Base-by-base conservation (phyloP, 2,329 filamentous ascomycete species). In the Fusarium verticillioides region DNA sequence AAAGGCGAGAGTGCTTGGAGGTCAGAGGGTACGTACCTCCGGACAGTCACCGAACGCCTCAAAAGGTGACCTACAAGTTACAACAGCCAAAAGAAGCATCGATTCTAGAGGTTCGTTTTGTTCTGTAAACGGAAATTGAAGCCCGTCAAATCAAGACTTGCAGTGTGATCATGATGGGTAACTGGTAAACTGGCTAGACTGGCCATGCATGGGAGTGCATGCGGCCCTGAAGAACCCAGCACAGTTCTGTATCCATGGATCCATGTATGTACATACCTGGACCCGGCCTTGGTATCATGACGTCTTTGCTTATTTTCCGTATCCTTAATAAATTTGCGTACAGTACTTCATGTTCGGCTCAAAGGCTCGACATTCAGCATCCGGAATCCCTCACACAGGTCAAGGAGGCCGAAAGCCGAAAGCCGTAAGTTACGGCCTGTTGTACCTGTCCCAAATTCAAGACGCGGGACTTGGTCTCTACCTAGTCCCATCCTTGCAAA, bases 331-430 rank as follows among this genome's bases (percentile, higher is more conserved):
- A 42, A 47, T 57, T 26, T 63, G 28, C 26, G 46, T 65, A 36
- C 54, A 47, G 56, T 60, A 50, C 36, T 37, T 37, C 50, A 42
- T 53, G 46, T 70, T 78, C 76, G 76, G 76, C 70, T 78, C 60
- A 78, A 78, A 73, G 73, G 76, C 64, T 57, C 54, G 40, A 50
- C 37, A 47, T 39, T 57, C 23, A 30, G 44, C 40, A 46, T 59
- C 61, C 50, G 32, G 47, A 44, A 42, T 52, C 53, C 53, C 39
- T 57, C 32, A 66, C 32, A 83, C 82, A 85, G 82, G 85, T 81
- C 36, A 19, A 37, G 36, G 36, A 82, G 84, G 78, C 85, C 85
- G 84, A 82, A 79, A 84, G 78, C 85, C 85, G 84, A 82, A 79
- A 68, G 32, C 63, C 52, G 60, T 37, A 30, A 30, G 30, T 30